Conservation (phyloP, 2,329 filamentous ascomycete species). For the Neoascochyta sp. region DNA sequence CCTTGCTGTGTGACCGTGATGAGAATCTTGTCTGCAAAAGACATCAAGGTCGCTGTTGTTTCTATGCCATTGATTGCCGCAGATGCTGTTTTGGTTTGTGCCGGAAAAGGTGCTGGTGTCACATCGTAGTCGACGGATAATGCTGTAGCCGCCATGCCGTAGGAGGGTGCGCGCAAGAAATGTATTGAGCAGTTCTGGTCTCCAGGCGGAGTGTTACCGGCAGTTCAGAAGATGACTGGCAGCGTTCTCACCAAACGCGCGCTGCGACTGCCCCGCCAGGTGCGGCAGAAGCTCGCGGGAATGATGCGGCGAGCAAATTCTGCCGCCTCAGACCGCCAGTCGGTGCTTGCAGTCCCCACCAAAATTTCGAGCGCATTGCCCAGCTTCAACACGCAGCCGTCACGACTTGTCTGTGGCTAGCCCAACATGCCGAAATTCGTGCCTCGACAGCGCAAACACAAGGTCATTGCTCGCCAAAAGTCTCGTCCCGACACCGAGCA, state of each 20-base stretch:
- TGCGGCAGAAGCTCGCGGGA: slow-evolving; percentile 9
- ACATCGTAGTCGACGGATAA: slow-evolving; percentile 21
- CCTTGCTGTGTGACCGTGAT: slow-evolving; percentile 85
- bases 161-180: no score
- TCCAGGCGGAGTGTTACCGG: no score
- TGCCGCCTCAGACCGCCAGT: slow-evolving; percentile 20
- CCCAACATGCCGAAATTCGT: slow-evolving; percentile 41
- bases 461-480: slow-evolving; percentile 61
- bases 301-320: slow-evolving; percentile 15
- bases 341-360: slow-evolving; percentile 22
- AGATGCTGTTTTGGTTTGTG: slow-evolving; percentile 52
- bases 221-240: no score
- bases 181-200: no score
- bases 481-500: slow-evolving; percentile 46
- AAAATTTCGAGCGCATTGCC: slow-evolving; percentile 28
- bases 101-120: slow-evolving; percentile 60
- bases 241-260: no score
- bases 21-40: slow-evolving; percentile 86
- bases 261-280: no score
- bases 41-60: slow-evolving; percentile 69
- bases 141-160: slow-evolving; percentile 10
- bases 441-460: slow-evolving; percentile 58
- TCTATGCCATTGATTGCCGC: slow-evolving; percentile 63
- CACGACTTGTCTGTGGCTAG: no score
- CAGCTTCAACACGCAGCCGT: slow-evolving; percentile 7